Evolutionary conservation across 2,329 filamentous ascomycete genomes (phyloP).

Genomic region (Neofusicoccum sp.): DNA sequence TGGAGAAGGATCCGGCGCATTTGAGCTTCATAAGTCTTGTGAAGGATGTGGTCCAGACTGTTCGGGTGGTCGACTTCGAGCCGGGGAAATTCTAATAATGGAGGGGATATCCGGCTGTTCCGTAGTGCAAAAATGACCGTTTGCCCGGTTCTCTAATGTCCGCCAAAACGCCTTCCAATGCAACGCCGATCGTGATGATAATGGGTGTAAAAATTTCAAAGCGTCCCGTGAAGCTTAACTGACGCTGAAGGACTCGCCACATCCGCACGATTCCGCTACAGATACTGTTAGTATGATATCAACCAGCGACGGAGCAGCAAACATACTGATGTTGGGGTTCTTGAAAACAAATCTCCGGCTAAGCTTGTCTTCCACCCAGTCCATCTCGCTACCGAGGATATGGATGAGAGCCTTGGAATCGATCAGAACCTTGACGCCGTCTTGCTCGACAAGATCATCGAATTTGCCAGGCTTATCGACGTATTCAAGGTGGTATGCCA

Average conservation of each 20-base stretch:
- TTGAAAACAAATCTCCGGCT: conserved; percentile 89
- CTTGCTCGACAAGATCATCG: conserved; percentile 91
- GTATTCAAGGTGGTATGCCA: conserved; percentile 92
- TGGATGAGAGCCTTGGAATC: conserved; percentile 97
- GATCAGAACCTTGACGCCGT: conserved; percentile 91
- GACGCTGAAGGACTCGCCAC: conserved; percentile 85
- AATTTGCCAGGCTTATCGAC: conserved; percentile 86
- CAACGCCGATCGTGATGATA: conserved; percentile 29
- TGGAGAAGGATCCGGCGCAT: conserved; percentile 64
- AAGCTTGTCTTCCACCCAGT: conserved; percentile 95
- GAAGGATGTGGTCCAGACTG: conserved; percentile 53
- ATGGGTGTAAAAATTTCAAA: not conserved
- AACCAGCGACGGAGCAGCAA: not conserved
- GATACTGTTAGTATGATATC: conserved; percentile 25
- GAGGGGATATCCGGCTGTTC: conserved; percentile 16
- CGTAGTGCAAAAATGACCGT: conserved; percentile 11
- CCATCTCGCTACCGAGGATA: conserved; percentile 98
- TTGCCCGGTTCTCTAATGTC: not conserved
- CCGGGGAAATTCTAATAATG: conserved; percentile 48
- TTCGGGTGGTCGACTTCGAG: conserved; percentile 61
- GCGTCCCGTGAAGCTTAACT: conserved; percentile 28
- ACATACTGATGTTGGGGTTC: conserved; percentile 98
- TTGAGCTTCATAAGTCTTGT: conserved; percentile 56
- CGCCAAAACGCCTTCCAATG: conserved; percentile 18
- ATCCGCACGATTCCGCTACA: conserved; percentile 90